Percentiles rank a stretch among this genome's conserved stretches.
phyloP scores from a whole-genome alignment of 768 basidiomycete species.

The Dictyophora rubrovolvata region DNA sequence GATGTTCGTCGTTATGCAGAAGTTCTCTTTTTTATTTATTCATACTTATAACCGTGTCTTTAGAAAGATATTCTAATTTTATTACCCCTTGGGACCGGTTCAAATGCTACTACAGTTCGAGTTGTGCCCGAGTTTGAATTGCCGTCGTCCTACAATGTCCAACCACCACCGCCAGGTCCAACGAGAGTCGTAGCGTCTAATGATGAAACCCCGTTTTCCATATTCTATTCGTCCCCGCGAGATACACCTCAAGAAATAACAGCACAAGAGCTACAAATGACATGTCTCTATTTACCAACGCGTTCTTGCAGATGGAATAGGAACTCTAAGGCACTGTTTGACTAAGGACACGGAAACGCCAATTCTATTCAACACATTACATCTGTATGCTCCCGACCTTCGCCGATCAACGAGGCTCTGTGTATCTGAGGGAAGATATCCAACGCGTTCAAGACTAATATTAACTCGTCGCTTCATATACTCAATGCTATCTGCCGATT shows the following conservation, averaged over 20 bases:
- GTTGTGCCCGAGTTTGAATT: slow-evolving; percentile 90
- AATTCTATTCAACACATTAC: too few species aligned
- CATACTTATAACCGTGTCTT: slow-evolving; percentile 13
- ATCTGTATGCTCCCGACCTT: too few species aligned
- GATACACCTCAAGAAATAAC: slow-evolving; percentile 92
- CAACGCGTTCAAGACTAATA: too few species aligned
- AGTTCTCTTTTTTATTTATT: background rate
- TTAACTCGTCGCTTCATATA: too few species aligned
- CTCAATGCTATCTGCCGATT: too few species aligned
- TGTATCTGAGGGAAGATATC: too few species aligned
- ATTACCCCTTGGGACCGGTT: slow-evolving; percentile 96
- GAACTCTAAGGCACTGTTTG: slow-evolving; percentile 74
- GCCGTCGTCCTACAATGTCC: slow-evolving; percentile 87
- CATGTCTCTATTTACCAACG: background rate
- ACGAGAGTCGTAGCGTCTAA: slow-evolving; percentile 75
- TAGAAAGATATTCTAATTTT: slow-evolving; percentile 83
- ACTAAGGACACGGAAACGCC: slow-evolving; percentile 39
- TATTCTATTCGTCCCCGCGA: slow-evolving; percentile 91
- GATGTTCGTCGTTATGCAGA: background rate
- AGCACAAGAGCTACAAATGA: slow-evolving; percentile 86
- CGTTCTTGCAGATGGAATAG: slow-evolving; percentile 61
- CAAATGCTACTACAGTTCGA: slow-evolving; percentile 68
- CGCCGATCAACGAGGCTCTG: too few species aligned
- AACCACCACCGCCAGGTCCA: slow-evolving; percentile 75
- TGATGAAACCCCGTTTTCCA: slow-evolving; percentile 95